These are phyloP conservation scores for Tylopilus plumbeoviolaceoides DNA, from an alignment of 768 basidiomycete species.

Conservation along the genomic window DNA sequence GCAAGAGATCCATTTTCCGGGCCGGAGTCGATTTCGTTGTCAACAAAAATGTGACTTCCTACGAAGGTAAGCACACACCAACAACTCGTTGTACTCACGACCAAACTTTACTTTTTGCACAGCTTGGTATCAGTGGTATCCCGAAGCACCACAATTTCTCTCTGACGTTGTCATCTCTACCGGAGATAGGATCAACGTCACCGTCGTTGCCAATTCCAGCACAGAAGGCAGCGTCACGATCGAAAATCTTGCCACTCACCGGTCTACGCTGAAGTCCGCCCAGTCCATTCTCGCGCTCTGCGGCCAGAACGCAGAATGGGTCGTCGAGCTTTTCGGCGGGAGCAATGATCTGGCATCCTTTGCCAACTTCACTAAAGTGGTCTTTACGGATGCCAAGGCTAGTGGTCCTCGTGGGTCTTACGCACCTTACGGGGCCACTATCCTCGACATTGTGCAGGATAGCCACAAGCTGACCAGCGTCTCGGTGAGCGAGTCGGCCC, in stretches of 20 bases:
- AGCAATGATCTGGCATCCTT: neutral
- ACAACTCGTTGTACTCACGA: neutral
- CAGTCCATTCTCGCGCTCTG: neutral
- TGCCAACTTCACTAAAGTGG: neutral
- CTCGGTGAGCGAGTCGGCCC: neutral
- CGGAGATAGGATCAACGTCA: neutral
- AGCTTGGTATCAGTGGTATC: neutral
- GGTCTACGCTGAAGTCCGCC: neutral
- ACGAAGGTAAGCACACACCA: neutral
- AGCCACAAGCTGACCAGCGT: neutral
- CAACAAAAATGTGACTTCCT: neutral
- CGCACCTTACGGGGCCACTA: neutral
- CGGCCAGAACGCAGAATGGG: neutral
- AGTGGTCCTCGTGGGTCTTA: neutral
- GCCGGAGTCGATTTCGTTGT: neutral
- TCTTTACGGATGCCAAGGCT: neutral
- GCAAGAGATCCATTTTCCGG: neutral
- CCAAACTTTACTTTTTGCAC: neutral
- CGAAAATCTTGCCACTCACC: neutral
- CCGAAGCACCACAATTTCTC: neutral
- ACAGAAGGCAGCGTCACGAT: neutral
- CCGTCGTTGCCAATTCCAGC: neutral
- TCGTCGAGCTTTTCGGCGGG: neutral
- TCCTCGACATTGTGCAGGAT: slow-evolving; percentile 4
- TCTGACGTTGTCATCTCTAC: neutral